Conservation (phyloP, 2,329 filamentous ascomycete species). For the Penicillium sp. region DNA sequence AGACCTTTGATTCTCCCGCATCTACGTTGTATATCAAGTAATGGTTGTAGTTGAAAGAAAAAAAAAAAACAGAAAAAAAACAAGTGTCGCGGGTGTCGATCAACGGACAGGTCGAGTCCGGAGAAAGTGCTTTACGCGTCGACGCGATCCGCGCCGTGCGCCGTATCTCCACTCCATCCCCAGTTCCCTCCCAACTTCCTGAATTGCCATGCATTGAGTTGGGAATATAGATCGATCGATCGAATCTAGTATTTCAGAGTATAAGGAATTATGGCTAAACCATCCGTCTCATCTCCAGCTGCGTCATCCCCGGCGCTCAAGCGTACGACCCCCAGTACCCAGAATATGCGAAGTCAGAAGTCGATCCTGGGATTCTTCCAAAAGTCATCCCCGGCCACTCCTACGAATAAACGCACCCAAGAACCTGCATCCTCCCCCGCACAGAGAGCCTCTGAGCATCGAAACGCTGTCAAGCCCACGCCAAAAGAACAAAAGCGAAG, state of each 20-base stretch:
- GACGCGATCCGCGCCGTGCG: conserved; percentile 34
- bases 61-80: neutral
- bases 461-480: conserved; percentile 32
- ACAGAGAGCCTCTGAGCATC: conserved; percentile 34
- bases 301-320: conserved; percentile 39
- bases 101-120: conserved; percentile 13
- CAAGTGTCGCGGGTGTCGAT: conserved; percentile 2
- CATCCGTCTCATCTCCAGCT: conserved; percentile 37
- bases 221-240: neutral
- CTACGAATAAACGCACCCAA: conserved; percentile 28
- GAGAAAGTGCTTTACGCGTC: conserved; percentile 40
- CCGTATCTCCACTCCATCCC: conserved; percentile 19
- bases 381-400: conserved; percentile 53
- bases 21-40: too few species aligned
- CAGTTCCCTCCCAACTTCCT: neutral
- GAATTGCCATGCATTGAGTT: conserved; percentile 3
- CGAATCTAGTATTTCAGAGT: neutral
- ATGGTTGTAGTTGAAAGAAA: neutral
- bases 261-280: conserved; percentile 37
- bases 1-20: neutral
- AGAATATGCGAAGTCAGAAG: conserved; percentile 60
- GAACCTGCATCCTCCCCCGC: conserved; percentile 41
- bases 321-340: conserved; percentile 41
- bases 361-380: conserved; percentile 80
- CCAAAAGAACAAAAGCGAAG: conserved; percentile 49